Conservation (phyloP, 2,329 filamentous ascomycete species). For the Aspergillus aculeatus region DNA sequence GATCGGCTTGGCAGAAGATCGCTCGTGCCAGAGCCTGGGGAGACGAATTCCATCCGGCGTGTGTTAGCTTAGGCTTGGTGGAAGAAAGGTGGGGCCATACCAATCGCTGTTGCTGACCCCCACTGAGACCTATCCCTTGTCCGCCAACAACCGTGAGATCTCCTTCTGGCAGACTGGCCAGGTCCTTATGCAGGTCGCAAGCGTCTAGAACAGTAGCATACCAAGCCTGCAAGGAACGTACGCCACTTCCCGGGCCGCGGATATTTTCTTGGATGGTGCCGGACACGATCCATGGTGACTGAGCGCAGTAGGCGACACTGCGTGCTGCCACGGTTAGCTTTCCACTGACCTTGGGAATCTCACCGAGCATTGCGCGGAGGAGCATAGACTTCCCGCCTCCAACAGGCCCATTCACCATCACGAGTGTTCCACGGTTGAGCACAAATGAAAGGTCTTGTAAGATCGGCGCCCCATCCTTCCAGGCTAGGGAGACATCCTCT, state of each 20-base stretch:
- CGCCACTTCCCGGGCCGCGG: not conserved
- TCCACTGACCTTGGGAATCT: not conserved
- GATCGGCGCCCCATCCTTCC: not conserved
- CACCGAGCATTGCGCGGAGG: conserved; percentile 3
- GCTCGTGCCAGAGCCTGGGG: conserved; percentile 6
- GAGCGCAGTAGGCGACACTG: not conserved
- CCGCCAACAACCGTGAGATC: not conserved
- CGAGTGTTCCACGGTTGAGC: not conserved
- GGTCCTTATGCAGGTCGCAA: not conserved
- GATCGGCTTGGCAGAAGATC: not conserved
- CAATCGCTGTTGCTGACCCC: conserved; percentile 3
- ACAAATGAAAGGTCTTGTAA: not conserved
- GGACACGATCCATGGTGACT: conserved; percentile 2
- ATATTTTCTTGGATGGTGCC: conserved; percentile 5
- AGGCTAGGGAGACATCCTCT: no score
- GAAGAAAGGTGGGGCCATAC: not conserved
- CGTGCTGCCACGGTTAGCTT: not conserved
- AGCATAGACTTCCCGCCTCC: conserved; percentile 11
- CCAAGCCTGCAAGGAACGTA: not conserved
- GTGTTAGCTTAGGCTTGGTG: not conserved
- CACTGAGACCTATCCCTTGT: not conserved
- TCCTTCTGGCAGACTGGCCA: not conserved
- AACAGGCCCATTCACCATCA: conserved; percentile 3
- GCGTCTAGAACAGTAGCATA: not conserved
- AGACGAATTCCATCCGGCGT: no score